These are phyloP conservation scores for Penicillium macrosclerotiorum DNA, from an alignment of 495 filamentous ascomycete genomes.

Conservation along the genomic window DNA sequence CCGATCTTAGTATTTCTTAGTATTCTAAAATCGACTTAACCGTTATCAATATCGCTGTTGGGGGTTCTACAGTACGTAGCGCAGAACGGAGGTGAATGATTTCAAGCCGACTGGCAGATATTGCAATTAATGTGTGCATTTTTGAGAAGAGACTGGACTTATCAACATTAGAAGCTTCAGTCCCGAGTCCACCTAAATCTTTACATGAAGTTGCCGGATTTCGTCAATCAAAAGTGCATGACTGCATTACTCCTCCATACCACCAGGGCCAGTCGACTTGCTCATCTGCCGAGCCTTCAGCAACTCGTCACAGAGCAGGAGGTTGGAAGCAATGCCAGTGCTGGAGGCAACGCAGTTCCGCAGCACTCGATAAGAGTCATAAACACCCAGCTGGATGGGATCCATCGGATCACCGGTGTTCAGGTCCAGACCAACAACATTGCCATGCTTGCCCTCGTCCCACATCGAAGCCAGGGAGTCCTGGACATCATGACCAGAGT, in stretches of 20 bases:
- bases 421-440: conserved; percentile 82
- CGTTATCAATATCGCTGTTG: too few species aligned
- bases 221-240: conserved; percentile 30
- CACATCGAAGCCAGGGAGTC: conserved; percentile 82
- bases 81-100: too few species aligned
- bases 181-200: conserved; percentile 20
- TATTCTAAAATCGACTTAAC: too few species aligned
- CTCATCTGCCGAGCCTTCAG: conserved; percentile 97
- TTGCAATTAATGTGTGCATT: conserved; percentile 27
- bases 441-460: conserved; percentile 81
- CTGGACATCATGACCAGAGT: conserved; percentile 94
- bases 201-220: conserved; percentile 25
- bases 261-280: conserved; percentile 40
- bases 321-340: conserved; percentile 90
- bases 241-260: conserved; percentile 47
- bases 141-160: conserved; percentile 27
- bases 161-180: conserved; percentile 13
- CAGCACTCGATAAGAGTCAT: conserved; percentile 92
- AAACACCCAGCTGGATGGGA: conserved; percentile 88
- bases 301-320: conserved; percentile 94
- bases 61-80: too few species aligned
- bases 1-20: too few species aligned
- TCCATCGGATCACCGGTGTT: conserved; percentile 91
- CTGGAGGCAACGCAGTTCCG: conserved; percentile 91
- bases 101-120: too few species aligned